These are phyloP conservation scores for Picea sitchensis DNA, from an alignment of 75 land plant species.

Conservation along the genomic window DNA sequence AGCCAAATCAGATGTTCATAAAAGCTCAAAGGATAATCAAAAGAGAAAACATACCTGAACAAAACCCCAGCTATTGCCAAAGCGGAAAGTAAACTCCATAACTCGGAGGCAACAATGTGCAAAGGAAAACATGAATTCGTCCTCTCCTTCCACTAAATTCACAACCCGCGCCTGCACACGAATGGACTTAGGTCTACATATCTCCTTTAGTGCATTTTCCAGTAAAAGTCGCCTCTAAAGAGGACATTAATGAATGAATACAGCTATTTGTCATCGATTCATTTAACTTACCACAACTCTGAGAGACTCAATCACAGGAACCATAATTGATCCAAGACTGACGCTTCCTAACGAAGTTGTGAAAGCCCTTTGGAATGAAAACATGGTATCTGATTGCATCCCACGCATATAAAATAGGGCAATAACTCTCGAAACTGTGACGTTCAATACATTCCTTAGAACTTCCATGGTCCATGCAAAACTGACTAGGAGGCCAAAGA, in stretches of 20 bases:
- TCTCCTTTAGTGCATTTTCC: not conserved
- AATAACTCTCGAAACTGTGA: constrained; percentile 32
- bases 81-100: constrained; percentile 23
- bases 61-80: constrained; percentile 75
- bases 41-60: constrained; percentile 32
- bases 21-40: too few species aligned
- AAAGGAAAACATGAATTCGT: constrained; percentile 83
- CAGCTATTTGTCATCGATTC: not conserved
- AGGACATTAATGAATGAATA: not conserved
- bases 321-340: constrained; percentile 51
- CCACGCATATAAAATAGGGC: constrained; percentile 20
- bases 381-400: constrained; percentile 6
- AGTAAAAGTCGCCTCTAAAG: not conserved
- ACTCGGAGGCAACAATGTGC: constrained; percentile 46
- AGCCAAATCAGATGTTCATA: too few species aligned
- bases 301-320: constrained; percentile 41
- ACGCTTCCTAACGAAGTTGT: constrained; percentile 46
- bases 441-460: constrained; percentile 35
- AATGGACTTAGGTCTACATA: not conserved
- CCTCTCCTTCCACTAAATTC: constrained; percentile 33
- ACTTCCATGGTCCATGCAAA: constrained; percentile 67
- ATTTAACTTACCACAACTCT: constrained; percentile 26
- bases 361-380: constrained; percentile 30
- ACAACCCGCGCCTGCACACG: constrained; percentile 27
- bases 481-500: constrained; percentile 39